A percentile compares a stretch with the other conserved stretches of the same genome.
phyloP scores from a whole-genome alignment of 1,284 basidiomycete genomes.

The Marasmius oreades region DNA sequence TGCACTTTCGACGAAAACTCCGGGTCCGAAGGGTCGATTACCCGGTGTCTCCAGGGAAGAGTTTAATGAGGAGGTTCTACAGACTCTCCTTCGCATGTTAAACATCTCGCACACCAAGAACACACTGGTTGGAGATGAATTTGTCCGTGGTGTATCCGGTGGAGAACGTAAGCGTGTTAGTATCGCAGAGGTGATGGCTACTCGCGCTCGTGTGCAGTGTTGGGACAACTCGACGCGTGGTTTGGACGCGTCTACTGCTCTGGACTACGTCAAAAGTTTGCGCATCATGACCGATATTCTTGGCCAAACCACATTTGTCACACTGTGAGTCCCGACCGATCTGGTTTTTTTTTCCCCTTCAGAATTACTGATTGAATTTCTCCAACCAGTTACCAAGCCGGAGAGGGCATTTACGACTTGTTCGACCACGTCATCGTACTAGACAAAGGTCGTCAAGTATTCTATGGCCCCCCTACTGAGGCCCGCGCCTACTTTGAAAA shows the following conservation, averaged over 20 bases:
- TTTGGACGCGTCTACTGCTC: conserved; percentile 82
- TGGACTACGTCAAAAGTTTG: conserved; percentile 74
- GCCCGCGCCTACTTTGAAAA: conserved; percentile 78
- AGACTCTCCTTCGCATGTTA: conserved; percentile 71
- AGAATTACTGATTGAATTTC: no score
- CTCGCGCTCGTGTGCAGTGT: conserved; percentile 71
- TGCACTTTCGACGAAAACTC: conserved; percentile 66
- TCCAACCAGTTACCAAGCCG: conserved; percentile 72
- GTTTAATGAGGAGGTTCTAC: conserved; percentile 53
- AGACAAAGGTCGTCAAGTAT: conserved; percentile 81
- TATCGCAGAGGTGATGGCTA: conserved; percentile 84
- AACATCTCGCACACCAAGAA: conserved; percentile 75
- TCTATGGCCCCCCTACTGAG: conserved; percentile 68
- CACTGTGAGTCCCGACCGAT: conserved; percentile 48
- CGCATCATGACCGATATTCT: conserved; percentile 77
- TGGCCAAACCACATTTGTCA: conserved; percentile 74
- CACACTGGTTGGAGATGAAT: conserved; percentile 83
- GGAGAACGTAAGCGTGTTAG: conserved; percentile 87
- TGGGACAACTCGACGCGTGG: conserved; percentile 87
- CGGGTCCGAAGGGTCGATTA: conserved; percentile 68
- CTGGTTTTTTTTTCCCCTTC: neutral
- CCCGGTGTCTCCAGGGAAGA: conserved; percentile 60
- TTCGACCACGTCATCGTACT: conserved; percentile 82
- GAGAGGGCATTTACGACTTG: conserved; percentile 71
- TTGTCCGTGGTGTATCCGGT: conserved; percentile 82